Evolutionary conservation across 1,284 basidiomycete genomes (phyloP), one percentile per base, ranked within the genome.

Genomic region (Cutaneotrichosporon mucoides): DNA sequence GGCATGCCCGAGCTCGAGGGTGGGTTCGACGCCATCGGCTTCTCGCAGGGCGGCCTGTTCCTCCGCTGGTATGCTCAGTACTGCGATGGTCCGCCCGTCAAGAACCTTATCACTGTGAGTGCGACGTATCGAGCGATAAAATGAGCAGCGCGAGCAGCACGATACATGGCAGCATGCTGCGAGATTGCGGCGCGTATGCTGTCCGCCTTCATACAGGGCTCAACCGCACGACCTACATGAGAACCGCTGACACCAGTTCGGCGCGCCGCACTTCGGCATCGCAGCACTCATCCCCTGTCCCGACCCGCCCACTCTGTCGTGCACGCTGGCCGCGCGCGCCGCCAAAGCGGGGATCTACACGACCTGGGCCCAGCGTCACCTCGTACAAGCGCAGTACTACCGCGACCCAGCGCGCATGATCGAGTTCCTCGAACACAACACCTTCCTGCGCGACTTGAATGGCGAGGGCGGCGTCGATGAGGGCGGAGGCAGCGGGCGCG

Each of bases 21-120:
- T 37, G 62, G 62, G 4, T 95, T 94, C 69, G 90, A 96, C 74
- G 93, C 88, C 2, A 88, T 96, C 57, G 93, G 93, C 0, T 89
- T 96, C 76, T 92, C 90, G 1, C 92, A 96, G 83, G 92, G 90
- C 40, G 94, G 95, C 1, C 90, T 96, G 68, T 94, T 97, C 76
- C 82, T 98, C 44, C 85, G 95, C 11, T 92, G 88, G 37, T 93
- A 94, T 66, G 86, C 90, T 13, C 90, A 98, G 73, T 82, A 86
- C 50, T 92, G 89, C 77, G 90, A 92, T 71, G 79, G 80, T 11
- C 90, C 90, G 0, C 85, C 85, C 0, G 78, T 93, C 9, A 80
- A 86, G 69, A 95, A 94, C 73, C 85, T 99, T 64, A 86, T 99
- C 63, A 97, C 94, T 0, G 79, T 83, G 54, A 78, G 81, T 57